These are phyloP conservation scores for Echria macrotheca DNA, from an alignment of 495 filamentous ascomycete species.

Conservation along the genomic window DNA sequence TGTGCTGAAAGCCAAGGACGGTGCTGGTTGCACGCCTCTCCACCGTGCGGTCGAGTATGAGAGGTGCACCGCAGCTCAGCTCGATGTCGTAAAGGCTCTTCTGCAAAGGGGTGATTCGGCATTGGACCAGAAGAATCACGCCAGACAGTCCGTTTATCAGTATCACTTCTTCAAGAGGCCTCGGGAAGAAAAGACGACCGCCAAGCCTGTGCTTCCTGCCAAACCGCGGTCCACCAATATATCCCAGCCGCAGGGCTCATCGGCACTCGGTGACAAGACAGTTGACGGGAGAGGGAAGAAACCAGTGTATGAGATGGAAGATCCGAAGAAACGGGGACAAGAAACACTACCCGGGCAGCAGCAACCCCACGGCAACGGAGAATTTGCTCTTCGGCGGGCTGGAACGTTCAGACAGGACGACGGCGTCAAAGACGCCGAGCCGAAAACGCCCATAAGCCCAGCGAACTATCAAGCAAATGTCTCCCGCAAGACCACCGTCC, in stretches of 20 bases:
- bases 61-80: conserved; percentile 17
- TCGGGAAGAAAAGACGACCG: conserved; percentile 4
- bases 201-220: conserved; percentile 1
- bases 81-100: conserved; percentile 18
- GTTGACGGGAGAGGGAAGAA: no score
- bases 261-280: no score
- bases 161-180: no score
- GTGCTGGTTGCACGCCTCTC: conserved; percentile 22
- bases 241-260: no score
- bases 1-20: no score
- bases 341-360: conserved; percentile 2
- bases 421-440: neutral
- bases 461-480: no score
- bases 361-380: neutral
- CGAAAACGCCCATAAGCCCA: neutral
- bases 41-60: conserved; percentile 27
- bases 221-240: no score
- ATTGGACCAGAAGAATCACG: conserved; percentile 20
- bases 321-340: no score
- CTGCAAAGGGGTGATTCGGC: conserved; percentile 19
- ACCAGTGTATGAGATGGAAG: no score
- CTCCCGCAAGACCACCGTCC: no score
- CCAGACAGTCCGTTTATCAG: no score
- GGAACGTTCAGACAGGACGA: conserved; percentile 1
- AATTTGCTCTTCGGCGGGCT: neutral